A percentile compares a stretch with the other conserved stretches of the same genome.
These are phyloP conservation scores for Apocynum venetum DNA, from an alignment of 257 asterid species.

Conservation along the genomic window DNA sequence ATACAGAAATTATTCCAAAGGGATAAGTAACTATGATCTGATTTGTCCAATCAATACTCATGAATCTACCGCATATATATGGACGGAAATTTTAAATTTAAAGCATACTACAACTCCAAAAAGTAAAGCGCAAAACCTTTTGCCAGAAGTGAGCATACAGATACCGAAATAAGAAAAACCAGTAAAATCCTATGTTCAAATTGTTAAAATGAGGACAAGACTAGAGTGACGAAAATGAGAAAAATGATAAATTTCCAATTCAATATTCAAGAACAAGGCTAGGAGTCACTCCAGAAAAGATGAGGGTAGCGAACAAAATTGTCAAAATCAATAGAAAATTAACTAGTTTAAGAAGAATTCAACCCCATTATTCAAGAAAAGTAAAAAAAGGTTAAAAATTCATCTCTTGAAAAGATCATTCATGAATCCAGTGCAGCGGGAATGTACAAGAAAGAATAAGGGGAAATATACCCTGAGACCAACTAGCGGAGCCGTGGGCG, in stretches of 20 bases:
- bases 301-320: neutral
- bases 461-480: constrained; percentile 36
- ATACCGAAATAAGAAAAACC: neutral
- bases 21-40: neutral
- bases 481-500: constrained; percentile 90
- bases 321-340: neutral
- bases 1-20: neutral
- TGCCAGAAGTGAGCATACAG: neutral
- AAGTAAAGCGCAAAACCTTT: neutral
- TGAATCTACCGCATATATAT: neutral
- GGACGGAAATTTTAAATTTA: too few species aligned
- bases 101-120: too few species aligned
- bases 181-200: neutral
- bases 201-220: neutral
- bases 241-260: neutral
- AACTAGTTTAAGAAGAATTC: neutral
- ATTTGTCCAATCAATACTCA: neutral
- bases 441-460: neutral
- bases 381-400: neutral
- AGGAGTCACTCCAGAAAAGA: neutral
- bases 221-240: neutral
- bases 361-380: neutral
- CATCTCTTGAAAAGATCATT: neutral
- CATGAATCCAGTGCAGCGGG: neutral
- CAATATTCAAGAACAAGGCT: neutral